Conservation (phyloP, 1,284 basidiomycete genomes). For the Microbotryum intermedium region DNA sequence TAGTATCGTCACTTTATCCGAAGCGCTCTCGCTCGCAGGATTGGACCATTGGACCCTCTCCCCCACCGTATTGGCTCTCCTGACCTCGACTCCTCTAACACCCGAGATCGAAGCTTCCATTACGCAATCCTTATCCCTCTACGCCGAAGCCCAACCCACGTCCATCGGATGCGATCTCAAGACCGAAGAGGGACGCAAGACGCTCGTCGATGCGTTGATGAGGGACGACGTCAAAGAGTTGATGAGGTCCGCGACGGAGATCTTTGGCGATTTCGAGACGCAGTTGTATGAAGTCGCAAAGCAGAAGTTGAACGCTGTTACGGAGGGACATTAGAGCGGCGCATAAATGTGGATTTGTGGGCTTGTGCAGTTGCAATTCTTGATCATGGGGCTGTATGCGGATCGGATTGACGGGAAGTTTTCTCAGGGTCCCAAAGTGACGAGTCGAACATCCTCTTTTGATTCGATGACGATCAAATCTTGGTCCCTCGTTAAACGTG, state of each 20-base stretch:
- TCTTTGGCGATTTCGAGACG: conserved; percentile 29
- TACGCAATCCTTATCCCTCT: conserved; percentile 23
- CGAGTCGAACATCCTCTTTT: too few species aligned
- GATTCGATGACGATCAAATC: too few species aligned
- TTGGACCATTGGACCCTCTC: conserved; percentile 31
- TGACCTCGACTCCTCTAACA: conserved; percentile 20
- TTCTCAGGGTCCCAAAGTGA: too few species aligned
- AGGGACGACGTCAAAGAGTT: conserved; percentile 18
- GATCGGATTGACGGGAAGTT: too few species aligned
- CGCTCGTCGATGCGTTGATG: conserved; percentile 18
- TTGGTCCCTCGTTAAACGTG: too few species aligned
- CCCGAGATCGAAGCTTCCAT: conserved; percentile 16
- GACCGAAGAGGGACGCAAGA: conserved; percentile 11
- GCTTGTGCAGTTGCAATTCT: too few species aligned
- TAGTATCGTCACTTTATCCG: conserved; percentile 31
- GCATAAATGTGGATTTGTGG: too few species aligned
- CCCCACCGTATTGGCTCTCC: conserved; percentile 21
- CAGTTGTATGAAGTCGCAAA: conserved; percentile 26
- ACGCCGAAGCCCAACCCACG: conserved; percentile 3
- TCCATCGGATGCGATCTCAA: conserved; percentile 8
- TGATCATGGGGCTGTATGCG: too few species aligned
- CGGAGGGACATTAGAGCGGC: too few species aligned
- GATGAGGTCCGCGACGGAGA: conserved; percentile 26
- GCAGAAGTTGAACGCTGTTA: background rate
- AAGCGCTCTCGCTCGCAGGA: conserved; percentile 28